Base-by-base conservation (phyloP, 768 basidiomycete species). In the Aureoboletus auriporus region DNA sequence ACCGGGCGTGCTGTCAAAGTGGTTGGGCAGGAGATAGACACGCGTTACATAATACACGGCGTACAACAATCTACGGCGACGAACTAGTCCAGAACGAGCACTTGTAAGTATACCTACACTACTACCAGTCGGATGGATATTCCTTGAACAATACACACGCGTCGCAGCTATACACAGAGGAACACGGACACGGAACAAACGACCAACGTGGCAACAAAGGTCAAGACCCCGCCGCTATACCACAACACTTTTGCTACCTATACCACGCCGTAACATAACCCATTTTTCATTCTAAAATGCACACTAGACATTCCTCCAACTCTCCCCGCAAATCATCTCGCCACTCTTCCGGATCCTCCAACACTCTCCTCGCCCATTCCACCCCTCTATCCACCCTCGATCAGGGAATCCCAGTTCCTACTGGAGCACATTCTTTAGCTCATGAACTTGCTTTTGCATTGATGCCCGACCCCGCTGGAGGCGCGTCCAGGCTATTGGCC, bases 401-500 rank as follows among this genome's bases (percentile, higher is more conserved):
- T 55, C 65, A 69, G 27, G 30, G 49, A 45, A 63, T 65, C 20
- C 59, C 52, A 20, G 59, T 66, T 10, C 62, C 55, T 29, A 65
- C 65, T 12, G 65, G 65, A 10, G 52, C 65, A 34, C 82, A 84
- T 62, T 90, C 88, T 6, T 77, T 93, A 29, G 90, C 90, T 5
- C 89, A 93, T 66, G 90, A 93, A 61, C 79, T 93, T 31, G 90
- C 91, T 6, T 81, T 84, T 30, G 90, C 90, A 9, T 75, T 93
- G 46, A 87, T 91, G 82, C 90, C 89, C 20, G 90, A 93, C 68
- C 89, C 91, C 0, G 84, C 77, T 43, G 74, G 79, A 26, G 81
- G 86, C 46, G 38, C 67, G 23, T 90, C 88, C 20, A 85, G 81
- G 64, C 66, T 90, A 29, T 74, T 93, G 6, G 87, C 87, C 11